Evolutionary conservation across 2,329 filamentous ascomycete species (phyloP), one percentile per base, ranked within the genome.

Genomic region (Talaromyces sp.): DNA sequence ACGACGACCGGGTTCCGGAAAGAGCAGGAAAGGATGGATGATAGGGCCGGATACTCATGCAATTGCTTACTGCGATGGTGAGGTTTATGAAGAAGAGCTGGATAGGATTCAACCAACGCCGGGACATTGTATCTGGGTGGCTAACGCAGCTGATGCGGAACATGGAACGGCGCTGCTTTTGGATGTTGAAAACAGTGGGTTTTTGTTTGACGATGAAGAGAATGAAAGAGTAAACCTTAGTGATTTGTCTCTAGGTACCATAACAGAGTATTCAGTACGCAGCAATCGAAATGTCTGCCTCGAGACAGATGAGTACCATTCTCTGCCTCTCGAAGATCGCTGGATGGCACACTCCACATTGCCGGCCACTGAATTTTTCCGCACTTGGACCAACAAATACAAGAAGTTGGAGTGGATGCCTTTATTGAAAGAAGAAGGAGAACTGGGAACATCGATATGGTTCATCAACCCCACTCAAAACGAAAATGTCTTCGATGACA

Each of bases 51-150:
- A 59, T 22, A 52, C 41, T 3, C 31, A 58, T 49, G 37, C 50
- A 13, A 59, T 65, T 35, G 59, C 63, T 24, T 65, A 65, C 43
- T 62, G 63, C 35, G 59, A 62, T 52, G 63, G 63, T 5, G 63
- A 59, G 16, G 33, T 65, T 3, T 62, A 62, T 33, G 43, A 49
- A 27, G 50, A 50, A n/a, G 35, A 62, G 13, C 33, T 65, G 59
- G 59, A 65, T 39, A 41, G 41, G 9, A 62, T 59, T 24, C 63
- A 65, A 24, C 50, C 63, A n/a, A 65, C 63, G 2, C 63, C 63
- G 41, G 59, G 41, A 41, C 63, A 65, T 52, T 65, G 63, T 52
- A 58, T 65, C 22, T 65, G 63, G 63, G n/a, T 65, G 7, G 52
- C 63, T 2, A 45, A 62, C 31, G 19, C 60, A 8, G 22, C 43